Percentiles rank a stretch among this genome's conserved stretches.
Conservation (phyloP, 2,329 filamentous ascomycete species). For the Aspergillus sp. region DNA sequence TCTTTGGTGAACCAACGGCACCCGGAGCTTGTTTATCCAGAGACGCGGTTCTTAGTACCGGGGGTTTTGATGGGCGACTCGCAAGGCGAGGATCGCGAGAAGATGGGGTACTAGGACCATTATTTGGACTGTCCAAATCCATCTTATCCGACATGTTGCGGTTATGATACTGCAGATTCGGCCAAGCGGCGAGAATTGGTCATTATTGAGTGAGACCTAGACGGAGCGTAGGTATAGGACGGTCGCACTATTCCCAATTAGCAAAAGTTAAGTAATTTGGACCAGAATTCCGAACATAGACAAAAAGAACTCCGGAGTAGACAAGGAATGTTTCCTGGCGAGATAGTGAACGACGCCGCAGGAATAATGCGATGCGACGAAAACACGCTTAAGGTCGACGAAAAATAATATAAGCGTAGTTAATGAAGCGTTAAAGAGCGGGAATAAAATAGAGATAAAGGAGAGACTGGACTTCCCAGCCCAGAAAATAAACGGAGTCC, state of each 20-base stretch:
- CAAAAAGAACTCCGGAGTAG: too few relatives aligned
- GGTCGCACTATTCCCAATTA: too few relatives aligned
- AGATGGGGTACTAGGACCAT: background rate
- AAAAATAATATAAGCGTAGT: too few relatives aligned
- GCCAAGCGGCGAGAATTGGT: background rate
- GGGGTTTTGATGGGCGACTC: slow-evolving; percentile 1
- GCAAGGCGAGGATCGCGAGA: slow-evolving; percentile 16
- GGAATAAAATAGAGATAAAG: too few relatives aligned
- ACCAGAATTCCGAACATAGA: too few relatives aligned
- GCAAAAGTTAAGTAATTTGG: background rate
- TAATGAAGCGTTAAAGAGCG: too few relatives aligned
- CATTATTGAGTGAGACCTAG: background rate
- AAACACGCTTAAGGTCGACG: too few relatives aligned
- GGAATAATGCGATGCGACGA: too few relatives aligned
- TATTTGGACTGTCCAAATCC: slow-evolving; percentile 8
- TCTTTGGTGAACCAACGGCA: background rate
- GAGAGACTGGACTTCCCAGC: too few relatives aligned
- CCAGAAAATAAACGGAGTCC: background rate
- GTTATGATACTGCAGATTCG: background rate
- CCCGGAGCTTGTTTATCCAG: background rate
- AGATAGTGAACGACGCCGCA: too few relatives aligned
- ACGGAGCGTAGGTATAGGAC: too few relatives aligned
- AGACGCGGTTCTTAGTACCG: background rate
- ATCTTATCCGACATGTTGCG: slow-evolving; percentile 6
- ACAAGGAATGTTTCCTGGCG: too few relatives aligned